Evolutionary conservation across 140 eudicot genomes (phyloP), one percentile per base, ranked within the genome.

Genomic region (Stevia rebaudiana): DNA sequence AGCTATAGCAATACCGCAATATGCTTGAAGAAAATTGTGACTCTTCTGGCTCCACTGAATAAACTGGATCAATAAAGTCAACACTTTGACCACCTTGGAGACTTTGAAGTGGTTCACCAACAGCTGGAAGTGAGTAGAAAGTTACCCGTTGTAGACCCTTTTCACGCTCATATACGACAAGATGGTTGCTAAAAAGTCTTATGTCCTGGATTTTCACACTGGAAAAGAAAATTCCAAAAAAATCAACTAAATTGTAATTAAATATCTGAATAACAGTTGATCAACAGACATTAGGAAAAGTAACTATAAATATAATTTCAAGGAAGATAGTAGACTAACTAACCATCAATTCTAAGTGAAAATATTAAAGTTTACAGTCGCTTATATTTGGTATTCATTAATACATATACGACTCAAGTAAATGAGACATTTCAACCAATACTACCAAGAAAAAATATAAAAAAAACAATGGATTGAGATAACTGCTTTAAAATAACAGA

Each of bases 141-240:
- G 72, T 82, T 37, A 92, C 78, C 73, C 75, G 75, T 16, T 82
- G 92, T 64, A 92, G 81, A 74, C 86, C 98, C 35, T 78, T 66
- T 67, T 85, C 94, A 74, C 98, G 98, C 71, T 87, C 96, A 67
- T 83, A 80, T 44, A 85, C 83, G 31, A 80, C 95, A 63, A 92
- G 95, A 80, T 92, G 96, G 55, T 88, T 87, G 31, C 60, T 69
- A 66, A 88, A 92, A 61, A 81, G 81, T 23, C 63, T 83, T 55
- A 92, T 72, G 65, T 81, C 95, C 81, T 81, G 91, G 69, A 92
- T 81, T 70, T 88, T 87, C 19, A 92, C 86, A 24, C 95, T 90
- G 94, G 41, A 68, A 42, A 51, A 65, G 48, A 5, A 11, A 28
- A 1, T 28, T 28, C 2, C 2, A 59, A 31, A 58, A 37, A 31